A percentile compares a stretch with the other conserved stretches of the same genome.
These are phyloP conservation scores for Porcisia hertigi DNA, from an alignment of 208 protist species.

Conservation along the genomic window DNA sequence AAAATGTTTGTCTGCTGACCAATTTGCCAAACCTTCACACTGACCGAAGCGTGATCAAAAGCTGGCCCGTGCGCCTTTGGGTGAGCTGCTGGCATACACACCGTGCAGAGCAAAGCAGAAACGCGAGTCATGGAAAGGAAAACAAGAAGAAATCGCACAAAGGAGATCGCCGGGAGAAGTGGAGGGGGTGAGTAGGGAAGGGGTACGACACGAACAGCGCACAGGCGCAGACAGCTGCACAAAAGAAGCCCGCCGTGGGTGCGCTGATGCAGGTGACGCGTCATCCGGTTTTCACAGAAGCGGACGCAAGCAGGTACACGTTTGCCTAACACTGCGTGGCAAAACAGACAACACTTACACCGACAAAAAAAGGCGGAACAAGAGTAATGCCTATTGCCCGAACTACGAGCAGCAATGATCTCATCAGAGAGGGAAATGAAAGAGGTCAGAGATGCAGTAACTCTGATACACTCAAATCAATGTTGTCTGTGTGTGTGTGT, in stretches of 20 bases:
- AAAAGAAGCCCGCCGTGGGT: neutral
- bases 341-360: neutral
- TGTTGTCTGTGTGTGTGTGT: too few species aligned
- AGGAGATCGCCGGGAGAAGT: neutral
- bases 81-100: neutral
- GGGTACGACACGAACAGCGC: neutral
- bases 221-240: neutral
- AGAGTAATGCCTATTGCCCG: neutral
- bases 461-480: too few species aligned
- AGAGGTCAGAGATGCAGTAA: neutral
- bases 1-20: too few species aligned
- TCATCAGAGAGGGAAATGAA: neutral
- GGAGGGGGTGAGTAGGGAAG: neutral
- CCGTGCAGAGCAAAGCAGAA: neutral
- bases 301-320: neutral
- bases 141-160: neutral
- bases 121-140: neutral
- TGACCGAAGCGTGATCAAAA: too few species aligned
- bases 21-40: too few species aligned
- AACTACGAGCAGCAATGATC: too few species aligned
- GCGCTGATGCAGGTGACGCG: neutral
- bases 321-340: neutral
- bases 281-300: neutral
- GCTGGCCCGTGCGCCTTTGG: too few species aligned
- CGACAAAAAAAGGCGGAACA: neutral